phyloP scores from a whole-genome alignment of 495 filamentous ascomycete species.

The Daldinia decipiens region DNA sequence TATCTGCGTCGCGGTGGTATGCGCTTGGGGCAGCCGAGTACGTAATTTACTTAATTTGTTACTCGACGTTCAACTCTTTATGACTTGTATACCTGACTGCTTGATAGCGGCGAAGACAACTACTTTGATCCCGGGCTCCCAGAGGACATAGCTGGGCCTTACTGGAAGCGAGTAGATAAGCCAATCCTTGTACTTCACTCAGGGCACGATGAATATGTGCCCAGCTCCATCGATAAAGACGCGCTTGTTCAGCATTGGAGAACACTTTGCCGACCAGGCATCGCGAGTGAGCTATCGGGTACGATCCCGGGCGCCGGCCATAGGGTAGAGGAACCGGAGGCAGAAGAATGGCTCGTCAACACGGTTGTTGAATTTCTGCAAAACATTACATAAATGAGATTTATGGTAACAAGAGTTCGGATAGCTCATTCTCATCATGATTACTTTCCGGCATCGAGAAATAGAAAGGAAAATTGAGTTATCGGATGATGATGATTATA shows the following conservation, averaged over 20 bases:
- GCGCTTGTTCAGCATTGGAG: constrained; percentile 72
- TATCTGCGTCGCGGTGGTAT: constrained; percentile 75
- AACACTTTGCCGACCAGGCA: constrained; percentile 47
- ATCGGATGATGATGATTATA: not conserved
- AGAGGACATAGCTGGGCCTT: constrained; percentile 65
- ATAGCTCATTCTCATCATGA: not conserved
- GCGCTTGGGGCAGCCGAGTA: constrained; percentile 68
- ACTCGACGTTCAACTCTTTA: not conserved
- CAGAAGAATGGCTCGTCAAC: constrained; percentile 52
- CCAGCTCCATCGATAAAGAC: constrained; percentile 69
- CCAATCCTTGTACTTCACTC: constrained; percentile 74
- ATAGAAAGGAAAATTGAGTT: not conserved
- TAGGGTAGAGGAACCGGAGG: constrained; percentile 50
- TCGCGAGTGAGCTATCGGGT: constrained; percentile 54
- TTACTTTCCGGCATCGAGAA: not conserved
- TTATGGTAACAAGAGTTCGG: not conserved
- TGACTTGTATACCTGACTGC: constrained; percentile 19
- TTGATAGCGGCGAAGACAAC: constrained; percentile 77
- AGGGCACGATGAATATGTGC: constrained; percentile 77
- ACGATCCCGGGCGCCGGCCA: constrained; percentile 58
- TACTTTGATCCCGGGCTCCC: constrained; percentile 84
- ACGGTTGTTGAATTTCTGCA: constrained; percentile 53
- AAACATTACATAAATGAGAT: constrained; percentile 38
- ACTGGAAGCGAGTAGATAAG: constrained; percentile 69
- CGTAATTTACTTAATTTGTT: constrained; percentile 36